Percentiles rank a stretch among this genome's conserved stretches.
Conservation (phyloP, 2,329 filamentous ascomycete species). For the Didymellaceae sp. region DNA sequence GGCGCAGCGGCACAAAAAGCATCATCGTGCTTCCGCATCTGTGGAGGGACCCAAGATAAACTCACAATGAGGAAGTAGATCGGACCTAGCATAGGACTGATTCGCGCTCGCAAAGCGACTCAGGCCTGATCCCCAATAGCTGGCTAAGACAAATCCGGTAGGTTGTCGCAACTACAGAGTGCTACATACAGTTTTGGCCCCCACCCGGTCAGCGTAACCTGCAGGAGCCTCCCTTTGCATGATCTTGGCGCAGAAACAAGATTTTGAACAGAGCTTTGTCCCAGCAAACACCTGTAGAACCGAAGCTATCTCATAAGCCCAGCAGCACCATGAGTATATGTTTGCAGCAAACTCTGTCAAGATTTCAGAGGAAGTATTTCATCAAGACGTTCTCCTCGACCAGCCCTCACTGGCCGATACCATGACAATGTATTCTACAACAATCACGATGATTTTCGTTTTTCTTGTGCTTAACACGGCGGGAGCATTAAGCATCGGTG, state of each 20-base stretch:
- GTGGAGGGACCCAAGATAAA: background rate
- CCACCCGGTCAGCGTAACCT: background rate
- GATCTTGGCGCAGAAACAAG: constrained; percentile 2
- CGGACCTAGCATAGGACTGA: background rate
- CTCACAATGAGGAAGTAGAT: too few relatives aligned
- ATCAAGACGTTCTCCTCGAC: background rate
- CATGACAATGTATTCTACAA: background rate
- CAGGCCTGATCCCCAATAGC: background rate
- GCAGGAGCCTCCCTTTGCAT: background rate
- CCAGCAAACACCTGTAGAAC: too few relatives aligned
- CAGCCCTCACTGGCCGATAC: background rate
- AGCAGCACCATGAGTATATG: background rate
- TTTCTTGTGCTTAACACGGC: background rate
- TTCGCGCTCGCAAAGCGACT: background rate
- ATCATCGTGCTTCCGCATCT: background rate
- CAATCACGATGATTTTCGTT: background rate
- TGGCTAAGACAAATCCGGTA: background rate
- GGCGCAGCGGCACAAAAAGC: background rate
- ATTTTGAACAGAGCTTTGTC: background rate
- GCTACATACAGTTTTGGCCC: too few relatives aligned
- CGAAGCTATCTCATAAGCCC: background rate
- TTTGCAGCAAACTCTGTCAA: background rate
- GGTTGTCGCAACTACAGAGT: too few relatives aligned
- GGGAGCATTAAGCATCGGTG: constrained; percentile 3
- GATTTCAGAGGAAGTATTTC: background rate